Conservation (phyloP, 2,329 filamentous ascomycete genomes). For the Neofusicoccum sp. region DNA sequence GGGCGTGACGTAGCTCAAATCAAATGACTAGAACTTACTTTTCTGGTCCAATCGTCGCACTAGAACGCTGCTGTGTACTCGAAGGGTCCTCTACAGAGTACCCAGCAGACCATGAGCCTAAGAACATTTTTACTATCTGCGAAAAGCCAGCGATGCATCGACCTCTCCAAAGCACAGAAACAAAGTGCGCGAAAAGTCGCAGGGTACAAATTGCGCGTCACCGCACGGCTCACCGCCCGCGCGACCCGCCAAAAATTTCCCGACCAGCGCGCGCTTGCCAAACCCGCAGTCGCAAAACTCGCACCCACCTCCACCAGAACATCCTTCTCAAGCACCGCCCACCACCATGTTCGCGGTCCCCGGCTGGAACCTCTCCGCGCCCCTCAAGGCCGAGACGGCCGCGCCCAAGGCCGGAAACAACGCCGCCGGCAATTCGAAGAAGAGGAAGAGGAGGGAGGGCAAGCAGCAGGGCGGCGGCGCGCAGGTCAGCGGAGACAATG, state of each 20-base stretch:
- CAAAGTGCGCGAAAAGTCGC: too few species aligned
- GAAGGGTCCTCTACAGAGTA: too few species aligned
- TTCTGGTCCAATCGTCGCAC: too few species aligned
- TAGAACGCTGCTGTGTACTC: too few species aligned
- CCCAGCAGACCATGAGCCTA: too few species aligned
- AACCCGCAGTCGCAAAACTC: too few species aligned
- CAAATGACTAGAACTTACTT: too few species aligned
- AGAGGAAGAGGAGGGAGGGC: slow-evolving; percentile 61
- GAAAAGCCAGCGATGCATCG: too few species aligned
- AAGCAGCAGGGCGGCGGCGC: slow-evolving; percentile 49
- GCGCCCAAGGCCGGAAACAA: slow-evolving; percentile 32
- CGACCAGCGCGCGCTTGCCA: not conserved
- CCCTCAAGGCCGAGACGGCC: slow-evolving; percentile 69
- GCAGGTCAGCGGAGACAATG: slow-evolving; percentile 67
- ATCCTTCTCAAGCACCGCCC: not conserved
- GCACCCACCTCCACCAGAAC: not conserved
- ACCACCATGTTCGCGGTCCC: slow-evolving; percentile 83
- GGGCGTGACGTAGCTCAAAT: too few species aligned
- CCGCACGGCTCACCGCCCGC: not conserved
- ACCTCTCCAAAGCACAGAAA: too few species aligned
- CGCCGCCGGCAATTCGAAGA: slow-evolving; percentile 39
- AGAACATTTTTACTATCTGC: too few species aligned
- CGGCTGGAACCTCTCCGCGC: slow-evolving; percentile 83
- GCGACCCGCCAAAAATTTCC: slow-evolving; percentile 1
- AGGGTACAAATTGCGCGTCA: not conserved